Evolutionary conservation across 768 basidiomycete species (phyloP), one percentile per base, ranked within the genome.

Genomic region (Tricholoma flavovirens): DNA sequence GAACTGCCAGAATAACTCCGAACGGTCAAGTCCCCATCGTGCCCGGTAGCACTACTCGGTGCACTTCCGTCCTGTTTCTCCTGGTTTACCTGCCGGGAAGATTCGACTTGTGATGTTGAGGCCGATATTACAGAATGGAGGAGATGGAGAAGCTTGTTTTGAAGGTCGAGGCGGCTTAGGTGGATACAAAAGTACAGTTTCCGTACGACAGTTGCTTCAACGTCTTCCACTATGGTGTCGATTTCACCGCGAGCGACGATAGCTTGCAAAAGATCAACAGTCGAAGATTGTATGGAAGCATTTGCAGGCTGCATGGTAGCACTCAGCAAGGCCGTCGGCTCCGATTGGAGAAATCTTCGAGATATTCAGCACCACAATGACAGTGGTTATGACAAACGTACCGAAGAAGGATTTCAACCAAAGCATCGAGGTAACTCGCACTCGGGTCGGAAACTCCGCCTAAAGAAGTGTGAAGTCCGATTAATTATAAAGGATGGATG

Each of bases 101-200:
- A 56, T 32, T 73, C 76, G 4, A 75, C 64, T 21, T 66, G 64
- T 24, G 75, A 59, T 1, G 75, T 79, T 4, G 84, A 83, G 1
- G 83, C 83, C 3, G 88, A 86, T 40, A 94, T 84, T 30, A 93
- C 73, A 0, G 90, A 87, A 66, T 98, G 95, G 0, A 98, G 80
- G 11, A 96, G 82, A 66, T 94, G 93, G 3, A 98, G 80, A 49
- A 96, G 80, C 67, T 94, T 96, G 77, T 91, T 94, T 74, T 98
- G 97, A 12, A 94, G 76, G 63, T 96, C 90, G 38, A 93, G 80
- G 33, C 85, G 79, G 36, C 71, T 73, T 19, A 75, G 72, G 65
- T 95, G 89, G 30, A 97, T 75, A 46, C 79, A 85, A 49, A 81
- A 75, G 67, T 83, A 93, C 1, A 96, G 78, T 67, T 91, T 92